Evolutionary conservation across 1,284 basidiomycete genomes (phyloP).

Genomic region (Kalmanozyma brasiliensis): DNA sequence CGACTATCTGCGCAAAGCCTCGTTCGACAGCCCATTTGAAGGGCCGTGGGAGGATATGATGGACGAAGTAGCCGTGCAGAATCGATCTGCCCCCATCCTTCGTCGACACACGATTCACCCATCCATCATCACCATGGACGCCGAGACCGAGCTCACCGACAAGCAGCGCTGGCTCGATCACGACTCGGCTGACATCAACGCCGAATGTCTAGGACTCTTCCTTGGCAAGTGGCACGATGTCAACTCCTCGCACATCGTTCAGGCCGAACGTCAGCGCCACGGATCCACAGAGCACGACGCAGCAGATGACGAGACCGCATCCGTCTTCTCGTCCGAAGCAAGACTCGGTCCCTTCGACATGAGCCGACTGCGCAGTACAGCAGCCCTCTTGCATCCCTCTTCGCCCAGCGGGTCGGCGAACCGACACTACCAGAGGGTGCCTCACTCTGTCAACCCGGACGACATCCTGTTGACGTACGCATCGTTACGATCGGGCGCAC

Average conservation of each 20-base stretch:
- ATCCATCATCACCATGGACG: slow-evolving; percentile 76
- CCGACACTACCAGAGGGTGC: slow-evolving; percentile 33
- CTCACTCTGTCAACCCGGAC: slow-evolving; percentile 43
- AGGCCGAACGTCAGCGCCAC: slow-evolving; percentile 33
- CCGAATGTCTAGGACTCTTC: slow-evolving; percentile 73
- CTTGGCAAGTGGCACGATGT: slow-evolving; percentile 54
- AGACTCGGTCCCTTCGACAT: slow-evolving; percentile 33
- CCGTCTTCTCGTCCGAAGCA: slow-evolving; percentile 33
- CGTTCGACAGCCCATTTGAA: slow-evolving; percentile 71
- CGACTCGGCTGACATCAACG: slow-evolving; percentile 76
- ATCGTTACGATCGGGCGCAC: slow-evolving; percentile 47
- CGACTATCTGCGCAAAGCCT: slow-evolving; percentile 75
- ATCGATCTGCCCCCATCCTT: slow-evolving; percentile 71
- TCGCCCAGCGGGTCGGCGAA: slow-evolving; percentile 32
- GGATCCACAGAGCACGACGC: slow-evolving; percentile 20
- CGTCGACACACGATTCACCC: slow-evolving; percentile 81
- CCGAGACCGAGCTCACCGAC: slow-evolving; percentile 75
- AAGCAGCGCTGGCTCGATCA: slow-evolving; percentile 77
- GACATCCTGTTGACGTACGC: slow-evolving; percentile 51
- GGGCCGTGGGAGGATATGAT: slow-evolving; percentile 73
- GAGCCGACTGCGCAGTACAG: slow-evolving; percentile 31
- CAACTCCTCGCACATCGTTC: slow-evolving; percentile 35
- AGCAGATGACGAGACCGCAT: slow-evolving; percentile 31
- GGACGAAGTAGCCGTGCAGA: slow-evolving; percentile 72
- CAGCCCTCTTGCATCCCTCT: slow-evolving; percentile 25